Base-by-base conservation (phyloP, 805 yeast species). In the Barnettozyma vustinii region DNA sequence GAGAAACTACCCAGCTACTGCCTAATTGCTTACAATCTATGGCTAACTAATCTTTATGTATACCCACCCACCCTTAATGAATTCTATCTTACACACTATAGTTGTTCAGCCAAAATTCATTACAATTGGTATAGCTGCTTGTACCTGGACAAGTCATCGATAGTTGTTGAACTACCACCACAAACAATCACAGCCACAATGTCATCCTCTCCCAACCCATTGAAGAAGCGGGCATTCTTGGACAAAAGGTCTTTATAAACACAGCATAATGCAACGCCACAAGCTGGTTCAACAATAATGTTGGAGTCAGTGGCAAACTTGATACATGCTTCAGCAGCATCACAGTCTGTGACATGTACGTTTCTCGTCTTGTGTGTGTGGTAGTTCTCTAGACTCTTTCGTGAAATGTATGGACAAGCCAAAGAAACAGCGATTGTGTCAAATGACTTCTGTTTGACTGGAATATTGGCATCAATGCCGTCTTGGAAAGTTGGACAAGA, bases 211-310 rank as follows among this genome's bases (percentile, higher is more conserved):
- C 56, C 37, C 43, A 76, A 56, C 8, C 50, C 53, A 3, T 48
- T 52, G 45, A 73, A 60, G 25, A 66, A 56, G 8, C 62, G 63
- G 37, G 67, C 57, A 52, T 69, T 42, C 19, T 65, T 49, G 25
- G 54, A 50, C 36, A 74, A 51, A 20, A 66, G 48, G 5, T 60
- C 63, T 42, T 72, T 59, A 56, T 73, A 76, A n/a, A 73, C 75
- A 18, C 80, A 70, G 20, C 83, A 74, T 26, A 84, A 61, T 0
- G 87, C 79, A 2, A 86, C 86, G 4, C 88, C 88, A 62, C 89
- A 84, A 1, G 89, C 89, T 0, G 88, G 88, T 60, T 84, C 89
- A 0, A 81, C 77, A 21, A 79, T 64, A 42, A 69, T 66, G 48
- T 76, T 75, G 52, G 71, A 79, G 49, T 79, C 80, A 3, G 69